These are phyloP conservation scores for Botrytis deweyae DNA, from an alignment of 2,329 filamentous ascomycete genomes.

Conservation along the genomic window DNA sequence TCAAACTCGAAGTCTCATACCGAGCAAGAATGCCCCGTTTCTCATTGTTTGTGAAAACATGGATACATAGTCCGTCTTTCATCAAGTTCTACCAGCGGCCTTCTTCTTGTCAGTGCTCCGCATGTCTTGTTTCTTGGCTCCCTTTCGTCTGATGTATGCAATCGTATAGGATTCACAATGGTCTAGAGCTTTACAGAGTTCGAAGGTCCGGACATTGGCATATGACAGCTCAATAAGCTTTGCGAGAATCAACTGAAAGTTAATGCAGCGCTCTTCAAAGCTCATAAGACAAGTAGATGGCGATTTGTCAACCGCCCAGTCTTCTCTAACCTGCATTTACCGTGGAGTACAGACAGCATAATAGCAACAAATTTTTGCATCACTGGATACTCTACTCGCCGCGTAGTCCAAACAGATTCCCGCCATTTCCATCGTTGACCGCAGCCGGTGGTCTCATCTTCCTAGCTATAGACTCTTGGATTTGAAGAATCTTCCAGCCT, in stretches of 20 bases:
- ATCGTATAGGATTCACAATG: background rate
- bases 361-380: too few relatives aligned
- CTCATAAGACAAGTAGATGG: background rate
- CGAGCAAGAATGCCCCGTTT: background rate
- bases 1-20: background rate
- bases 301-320: background rate
- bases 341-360: background rate
- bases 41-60: background rate
- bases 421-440: background rate
- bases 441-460: background rate
- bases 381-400: background rate
- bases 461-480: background rate
- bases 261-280: background rate
- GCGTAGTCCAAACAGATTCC: too few relatives aligned
- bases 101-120: background rate
- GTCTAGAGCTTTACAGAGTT: background rate
- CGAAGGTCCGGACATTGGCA: background rate
- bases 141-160: background rate
- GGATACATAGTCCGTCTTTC: background rate
- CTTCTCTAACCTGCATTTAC: background rate
- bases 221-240: background rate
- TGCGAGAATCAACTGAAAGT: background rate
- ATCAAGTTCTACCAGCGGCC: background rate
- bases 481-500: background rate
- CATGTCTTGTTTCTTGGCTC: background rate